phyloP scores from a whole-genome alignment of 768 basidiomycete genomes.

The Lactarius indigo region DNA sequence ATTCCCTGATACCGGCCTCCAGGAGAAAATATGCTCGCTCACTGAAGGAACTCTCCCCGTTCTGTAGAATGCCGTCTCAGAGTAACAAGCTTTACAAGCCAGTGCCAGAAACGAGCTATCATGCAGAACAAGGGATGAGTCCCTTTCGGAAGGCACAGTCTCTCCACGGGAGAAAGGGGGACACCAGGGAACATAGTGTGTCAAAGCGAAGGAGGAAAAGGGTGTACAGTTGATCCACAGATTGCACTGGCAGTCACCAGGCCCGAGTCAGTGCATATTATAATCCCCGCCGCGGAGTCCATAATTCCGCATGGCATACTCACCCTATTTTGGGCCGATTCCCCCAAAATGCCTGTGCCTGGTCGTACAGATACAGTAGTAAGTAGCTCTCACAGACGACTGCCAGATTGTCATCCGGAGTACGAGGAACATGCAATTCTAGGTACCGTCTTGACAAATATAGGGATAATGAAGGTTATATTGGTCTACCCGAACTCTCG shows the following conservation, averaged over 20 bases:
- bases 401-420: too few relatives aligned
- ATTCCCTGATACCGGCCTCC: neutral
- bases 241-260: neutral
- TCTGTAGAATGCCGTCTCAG: slow-evolving; percentile 18
- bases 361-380: too few relatives aligned
- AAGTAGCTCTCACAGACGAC: too few relatives aligned
- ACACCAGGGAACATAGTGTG: neutral
- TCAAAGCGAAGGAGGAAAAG: neutral
- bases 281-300: slow-evolving; percentile 12
- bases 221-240: neutral
- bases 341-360: neutral
- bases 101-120: slow-evolving; percentile 12
- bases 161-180: neutral
- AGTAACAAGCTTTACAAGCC: slow-evolving; percentile 13
- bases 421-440: neutral
- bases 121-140: slow-evolving; percentile 10
- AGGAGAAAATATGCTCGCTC: slow-evolving; percentile 4
- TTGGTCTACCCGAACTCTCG: neutral
- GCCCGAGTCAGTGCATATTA: neutral
- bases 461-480: neutral
- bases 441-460: neutral
- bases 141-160: slow-evolving; percentile 9
- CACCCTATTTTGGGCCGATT: neutral
- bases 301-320: neutral
- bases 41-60: slow-evolving; percentile 25